Percentiles rank a stretch among this genome's conserved stretches.
Evolutionary conservation across 495 filamentous ascomycete species (phyloP).

Genomic region (Aspergillus egyptiacus): DNA sequence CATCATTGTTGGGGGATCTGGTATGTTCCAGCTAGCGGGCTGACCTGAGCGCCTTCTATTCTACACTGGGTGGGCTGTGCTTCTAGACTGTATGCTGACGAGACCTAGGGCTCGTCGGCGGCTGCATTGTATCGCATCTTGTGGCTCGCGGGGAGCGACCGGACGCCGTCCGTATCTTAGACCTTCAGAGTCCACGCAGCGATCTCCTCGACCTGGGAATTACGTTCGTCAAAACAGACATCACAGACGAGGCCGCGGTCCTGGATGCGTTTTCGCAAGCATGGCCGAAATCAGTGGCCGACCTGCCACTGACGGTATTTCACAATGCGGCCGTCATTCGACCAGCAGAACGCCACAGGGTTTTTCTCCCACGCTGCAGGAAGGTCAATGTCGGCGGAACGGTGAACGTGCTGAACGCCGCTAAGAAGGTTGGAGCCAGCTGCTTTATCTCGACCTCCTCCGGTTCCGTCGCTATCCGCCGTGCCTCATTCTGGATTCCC

Average conservation of each 20-base stretch:
- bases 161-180: conserved; percentile 49
- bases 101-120: conserved; percentile 47
- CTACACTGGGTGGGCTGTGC: conserved; percentile 49
- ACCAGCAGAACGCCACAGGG: conserved; percentile 41
- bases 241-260: conserved; percentile 42
- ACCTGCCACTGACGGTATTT: conserved; percentile 50
- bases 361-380: conserved; percentile 39
- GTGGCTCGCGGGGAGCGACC: conserved; percentile 49
- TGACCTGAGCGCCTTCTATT: conserved; percentile 32
- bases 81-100: conserved; percentile 26
- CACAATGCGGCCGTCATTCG: conserved; percentile 52
- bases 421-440: conserved; percentile 40
- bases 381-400: conserved; percentile 54
- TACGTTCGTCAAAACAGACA: conserved; percentile 46
- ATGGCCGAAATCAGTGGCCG: conserved; percentile 41
- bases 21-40: conserved; percentile 31
- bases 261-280: conserved; percentile 43
- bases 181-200: conserved; percentile 41
- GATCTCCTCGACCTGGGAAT: conserved; percentile 37
- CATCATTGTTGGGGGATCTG: conserved; percentile 52
- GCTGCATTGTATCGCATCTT: conserved; percentile 49
- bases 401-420: conserved; percentile 42
- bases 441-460: conserved; percentile 53
- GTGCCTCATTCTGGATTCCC: conserved; percentile 42
- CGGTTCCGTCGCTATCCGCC: conserved; percentile 41